phyloP scores from a whole-genome alignment of 192 early-diverging fungal species.

The Gamsiella multidivaricata region DNA sequence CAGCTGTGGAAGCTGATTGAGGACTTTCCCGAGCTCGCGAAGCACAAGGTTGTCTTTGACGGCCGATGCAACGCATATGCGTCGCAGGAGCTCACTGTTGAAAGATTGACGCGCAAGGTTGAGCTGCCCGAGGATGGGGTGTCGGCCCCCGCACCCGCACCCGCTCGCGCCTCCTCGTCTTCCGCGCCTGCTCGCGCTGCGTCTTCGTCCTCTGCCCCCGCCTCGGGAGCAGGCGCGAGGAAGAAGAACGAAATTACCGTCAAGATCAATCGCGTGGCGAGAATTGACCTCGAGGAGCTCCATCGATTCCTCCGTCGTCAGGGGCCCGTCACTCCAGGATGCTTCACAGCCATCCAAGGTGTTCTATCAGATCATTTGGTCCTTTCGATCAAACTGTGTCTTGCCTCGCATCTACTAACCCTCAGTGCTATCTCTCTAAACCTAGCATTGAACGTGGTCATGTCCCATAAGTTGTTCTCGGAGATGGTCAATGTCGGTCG shows the following conservation, averaged over 20 bases:
- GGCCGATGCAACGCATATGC: conserved; percentile 37
- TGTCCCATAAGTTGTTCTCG: conserved; percentile 47
- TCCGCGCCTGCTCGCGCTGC: not conserved
- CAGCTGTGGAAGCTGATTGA: conserved; percentile 45
- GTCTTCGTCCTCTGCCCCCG: too few species aligned
- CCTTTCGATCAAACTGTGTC: too few species aligned
- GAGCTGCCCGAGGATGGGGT: conserved; percentile 19
- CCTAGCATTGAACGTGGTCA: conserved; percentile 50
- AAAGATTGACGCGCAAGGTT: conserved; percentile 22
- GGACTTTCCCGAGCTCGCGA: conserved; percentile 29
- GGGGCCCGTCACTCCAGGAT: conserved; percentile 28
- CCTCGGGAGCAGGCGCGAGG: too few species aligned
- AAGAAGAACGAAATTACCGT: conserved; percentile 43
- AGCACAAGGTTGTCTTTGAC: conserved; percentile 39
- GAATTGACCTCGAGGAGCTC: conserved; percentile 37
- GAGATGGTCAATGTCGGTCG: conserved; percentile 42
- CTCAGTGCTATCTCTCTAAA: not conserved
- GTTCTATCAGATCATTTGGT: not conserved
- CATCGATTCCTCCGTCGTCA: conserved; percentile 21
- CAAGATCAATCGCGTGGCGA: conserved; percentile 8
- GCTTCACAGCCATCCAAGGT: conserved; percentile 46
- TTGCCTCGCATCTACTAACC: too few species aligned
- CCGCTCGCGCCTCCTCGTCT: not conserved
- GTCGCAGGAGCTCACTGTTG: conserved; percentile 13
- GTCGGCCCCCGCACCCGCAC: not conserved